These are phyloP conservation scores for Leccinum fibrillosum DNA, from an alignment of 768 basidiomycete genomes.

Conservation along the genomic window DNA sequence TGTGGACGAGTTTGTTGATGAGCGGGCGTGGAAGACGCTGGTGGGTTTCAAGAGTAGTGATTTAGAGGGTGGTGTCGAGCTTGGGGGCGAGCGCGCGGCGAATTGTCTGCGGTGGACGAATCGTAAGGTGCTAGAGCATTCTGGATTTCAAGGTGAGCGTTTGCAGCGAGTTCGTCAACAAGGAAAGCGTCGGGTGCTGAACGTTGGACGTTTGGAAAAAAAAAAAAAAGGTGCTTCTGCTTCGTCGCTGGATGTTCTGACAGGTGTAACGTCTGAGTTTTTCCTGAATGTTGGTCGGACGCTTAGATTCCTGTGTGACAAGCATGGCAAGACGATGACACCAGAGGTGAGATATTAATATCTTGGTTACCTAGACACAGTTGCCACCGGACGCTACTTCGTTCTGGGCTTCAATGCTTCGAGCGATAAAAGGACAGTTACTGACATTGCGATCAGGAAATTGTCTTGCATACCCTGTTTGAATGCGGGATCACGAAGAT, in stretches of 20 bases:
- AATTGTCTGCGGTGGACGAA: slow-evolving; percentile 73
- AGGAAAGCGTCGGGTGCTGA: slow-evolving; percentile 1
- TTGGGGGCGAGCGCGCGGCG: slow-evolving; percentile 57
- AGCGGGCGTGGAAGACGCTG: slow-evolving; percentile 53
- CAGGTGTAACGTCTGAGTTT: slow-evolving; percentile 77
- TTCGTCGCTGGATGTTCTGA: slow-evolving; percentile 71
- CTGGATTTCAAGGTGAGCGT: slow-evolving; percentile 83
- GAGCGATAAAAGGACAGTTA: slow-evolving; percentile 4
- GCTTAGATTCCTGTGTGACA: slow-evolving; percentile 77
- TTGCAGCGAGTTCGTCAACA: not conserved
- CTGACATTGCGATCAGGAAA: slow-evolving; percentile 61
- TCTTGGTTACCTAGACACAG: not conserved
- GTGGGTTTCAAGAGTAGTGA: slow-evolving; percentile 16
- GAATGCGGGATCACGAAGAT: slow-evolving; percentile 82
- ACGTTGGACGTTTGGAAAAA: not conserved
- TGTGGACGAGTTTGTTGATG: slow-evolving; percentile 44
- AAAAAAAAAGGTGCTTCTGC: slow-evolving; percentile 60
- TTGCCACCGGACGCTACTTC: not conserved
- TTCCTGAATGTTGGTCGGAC: slow-evolving; percentile 83
- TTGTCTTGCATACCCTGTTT: slow-evolving; percentile 85
- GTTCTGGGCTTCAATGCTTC: not conserved
- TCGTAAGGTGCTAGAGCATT: slow-evolving; percentile 80
- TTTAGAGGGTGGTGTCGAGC: slow-evolving; percentile 38
- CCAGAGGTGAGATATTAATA: slow-evolving; percentile 64
- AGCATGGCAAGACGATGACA: slow-evolving; percentile 75